phyloP scores from a whole-genome alignment of 805 yeast species.

The Saccharomycopsis sp. region DNA sequence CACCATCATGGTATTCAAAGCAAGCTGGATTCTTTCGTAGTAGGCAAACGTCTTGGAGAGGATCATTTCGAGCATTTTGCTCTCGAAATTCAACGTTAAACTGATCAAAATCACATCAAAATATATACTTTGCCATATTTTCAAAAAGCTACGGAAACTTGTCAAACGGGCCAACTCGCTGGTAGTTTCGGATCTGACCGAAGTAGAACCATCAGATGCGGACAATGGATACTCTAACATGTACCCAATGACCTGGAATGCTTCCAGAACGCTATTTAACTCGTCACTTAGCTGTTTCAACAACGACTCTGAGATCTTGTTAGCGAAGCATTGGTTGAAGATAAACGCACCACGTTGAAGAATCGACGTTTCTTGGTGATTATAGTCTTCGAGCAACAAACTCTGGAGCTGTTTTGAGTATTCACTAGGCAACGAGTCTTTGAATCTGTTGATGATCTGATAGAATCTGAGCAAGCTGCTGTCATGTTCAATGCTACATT shows the following conservation, averaged over 20 bases:
- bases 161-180: background rate
- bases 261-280: conserved; percentile 33
- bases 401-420: conserved; percentile 30
- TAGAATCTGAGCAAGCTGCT: conserved; percentile 28
- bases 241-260: conserved; percentile 33
- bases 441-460: conserved; percentile 34
- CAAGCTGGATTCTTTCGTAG: conserved; percentile 23
- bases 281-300: conserved; percentile 35
- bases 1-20: conserved; percentile 20
- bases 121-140: conserved; percentile 28
- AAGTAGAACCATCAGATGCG: background rate
- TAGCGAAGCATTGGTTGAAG: conserved; percentile 37
- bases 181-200: no score
- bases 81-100: conserved; percentile 34
- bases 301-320: conserved; percentile 34
- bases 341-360: conserved; percentile 29
- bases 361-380: conserved; percentile 28
- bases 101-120: conserved; percentile 31
- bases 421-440: conserved; percentile 33
- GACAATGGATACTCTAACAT: conserved; percentile 30
- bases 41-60: conserved; percentile 22
- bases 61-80: conserved; percentile 22
- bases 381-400: conserved; percentile 34
- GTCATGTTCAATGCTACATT: conserved; percentile 24
- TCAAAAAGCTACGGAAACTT: conserved; percentile 17